These are phyloP conservation scores for Ustilago vetiveriae DNA, from an alignment of 1,284 basidiomycete species.

Conservation along the genomic window DNA sequence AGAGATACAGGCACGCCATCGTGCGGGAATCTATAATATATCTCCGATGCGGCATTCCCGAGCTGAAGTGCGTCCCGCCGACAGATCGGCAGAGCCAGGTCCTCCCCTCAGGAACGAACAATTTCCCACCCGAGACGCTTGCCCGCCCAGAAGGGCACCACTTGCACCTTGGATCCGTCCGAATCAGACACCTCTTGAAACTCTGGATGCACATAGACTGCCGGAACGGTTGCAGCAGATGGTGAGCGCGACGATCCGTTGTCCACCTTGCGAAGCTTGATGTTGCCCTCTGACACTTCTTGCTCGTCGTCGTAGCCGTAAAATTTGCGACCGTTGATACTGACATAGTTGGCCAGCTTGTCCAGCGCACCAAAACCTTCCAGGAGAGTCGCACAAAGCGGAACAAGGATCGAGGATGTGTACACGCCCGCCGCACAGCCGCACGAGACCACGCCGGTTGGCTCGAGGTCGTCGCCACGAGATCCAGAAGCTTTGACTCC, in stretches of 20 bases:
- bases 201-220: constrained; percentile 54
- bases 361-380: constrained; percentile 65
- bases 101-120: constrained; percentile 42
- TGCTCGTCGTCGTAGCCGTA: constrained; percentile 50
- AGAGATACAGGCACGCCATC: constrained; percentile 18
- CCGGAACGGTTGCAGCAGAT: constrained; percentile 45
- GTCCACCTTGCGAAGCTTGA: constrained; percentile 48
- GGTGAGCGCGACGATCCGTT: constrained; percentile 2
- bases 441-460: constrained; percentile 51
- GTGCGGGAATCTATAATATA: too few species aligned
- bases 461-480: constrained; percentile 37
- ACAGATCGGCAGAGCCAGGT: not conserved
- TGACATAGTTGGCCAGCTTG: constrained; percentile 59
- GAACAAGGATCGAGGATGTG: constrained; percentile 63
- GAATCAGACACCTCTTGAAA: constrained; percentile 34
- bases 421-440: constrained; percentile 66
- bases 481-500: constrained; percentile 30
- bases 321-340: constrained; percentile 59
- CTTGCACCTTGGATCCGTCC: constrained; percentile 67
- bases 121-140: constrained; percentile 85
- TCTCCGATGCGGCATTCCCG: not conserved
- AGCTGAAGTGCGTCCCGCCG: constrained; percentile 5
- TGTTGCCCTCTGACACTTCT: constrained; percentile 18
- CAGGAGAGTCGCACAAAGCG: constrained; percentile 64
- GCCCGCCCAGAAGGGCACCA: constrained; percentile 93